These are phyloP conservation scores for Candida boidinii DNA, from an alignment of 805 yeast species.

Conservation along the genomic window DNA sequence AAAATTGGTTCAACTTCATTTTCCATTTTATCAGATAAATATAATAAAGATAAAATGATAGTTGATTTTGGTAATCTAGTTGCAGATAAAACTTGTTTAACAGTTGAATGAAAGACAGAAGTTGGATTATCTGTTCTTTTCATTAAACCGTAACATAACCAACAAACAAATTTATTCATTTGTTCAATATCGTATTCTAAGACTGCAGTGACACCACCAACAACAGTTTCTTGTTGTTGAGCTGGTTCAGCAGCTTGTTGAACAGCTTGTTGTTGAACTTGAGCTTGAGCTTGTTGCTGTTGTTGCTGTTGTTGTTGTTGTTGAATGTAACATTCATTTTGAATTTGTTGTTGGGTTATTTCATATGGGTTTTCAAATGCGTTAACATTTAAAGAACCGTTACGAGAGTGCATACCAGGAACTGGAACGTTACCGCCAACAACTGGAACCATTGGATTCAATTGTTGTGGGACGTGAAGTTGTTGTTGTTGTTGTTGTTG, in stretches of 20 bases:
- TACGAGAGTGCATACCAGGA: too few species aligned
- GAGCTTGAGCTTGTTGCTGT: conserved; percentile 1
- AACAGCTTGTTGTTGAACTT: conserved; percentile 9
- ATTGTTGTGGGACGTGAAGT: neutral
- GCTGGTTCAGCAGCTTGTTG: conserved; percentile 25
- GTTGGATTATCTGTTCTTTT: conserved; percentile 41
- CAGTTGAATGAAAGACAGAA: conserved; percentile 45
- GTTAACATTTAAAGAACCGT: neutral
- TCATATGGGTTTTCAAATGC: neutral
- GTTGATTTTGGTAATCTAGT: conserved; percentile 85
- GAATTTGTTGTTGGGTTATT: neutral
- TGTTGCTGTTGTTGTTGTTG: neutral
- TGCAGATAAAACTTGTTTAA: conserved; percentile 67
- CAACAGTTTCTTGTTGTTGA: conserved; percentile 10
- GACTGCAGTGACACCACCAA: conserved; percentile 72
- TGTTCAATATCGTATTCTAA: conserved; percentile 71
- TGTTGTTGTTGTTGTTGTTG: neutral
- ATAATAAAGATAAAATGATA: conserved; percentile 69
- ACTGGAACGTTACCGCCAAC: too few species aligned
- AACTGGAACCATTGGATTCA: neutral
- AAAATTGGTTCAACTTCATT: conserved; percentile 21
- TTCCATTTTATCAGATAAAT: conserved; percentile 51
- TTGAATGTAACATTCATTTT: neutral
- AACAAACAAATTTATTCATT: conserved; percentile 75
- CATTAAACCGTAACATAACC: conserved; percentile 64